These are phyloP conservation scores for Populus simonii DNA, from an alignment of 345 rosid species.

Conservation along the genomic window DNA sequence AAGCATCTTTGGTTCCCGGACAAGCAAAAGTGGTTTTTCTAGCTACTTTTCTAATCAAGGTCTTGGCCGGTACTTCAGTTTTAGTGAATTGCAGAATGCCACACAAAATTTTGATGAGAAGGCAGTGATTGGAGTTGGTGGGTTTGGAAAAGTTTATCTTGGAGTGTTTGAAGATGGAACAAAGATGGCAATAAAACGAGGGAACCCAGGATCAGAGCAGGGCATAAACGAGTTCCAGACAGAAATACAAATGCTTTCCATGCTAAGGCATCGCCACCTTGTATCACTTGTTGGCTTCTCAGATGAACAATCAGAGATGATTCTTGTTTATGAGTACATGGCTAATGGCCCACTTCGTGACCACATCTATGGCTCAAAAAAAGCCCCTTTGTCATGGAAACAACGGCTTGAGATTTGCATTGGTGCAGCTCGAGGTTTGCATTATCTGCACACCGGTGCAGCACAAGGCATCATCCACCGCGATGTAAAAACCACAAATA, in stretches of 20 bases:
- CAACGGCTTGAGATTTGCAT: constrained; percentile 79
- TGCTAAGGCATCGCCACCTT: constrained; percentile 75
- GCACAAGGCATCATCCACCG: constrained; percentile 80
- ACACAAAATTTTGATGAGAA: constrained; percentile 70
- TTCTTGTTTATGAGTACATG: constrained; percentile 87
- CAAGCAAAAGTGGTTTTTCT: constrained; percentile 51
- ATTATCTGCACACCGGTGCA: constrained; percentile 78
- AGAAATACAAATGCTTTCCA: constrained; percentile 82
- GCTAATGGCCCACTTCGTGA: constrained; percentile 79
- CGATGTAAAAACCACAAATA: constrained; percentile 82
- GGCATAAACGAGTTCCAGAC: constrained; percentile 86
- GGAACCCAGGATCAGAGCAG: constrained; percentile 63
- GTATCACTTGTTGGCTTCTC: constrained; percentile 80
- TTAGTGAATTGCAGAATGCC: constrained; percentile 58
- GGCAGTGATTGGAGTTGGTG: constrained; percentile 72
- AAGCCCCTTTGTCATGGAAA: constrained; percentile 66
- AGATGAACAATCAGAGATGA: constrained; percentile 75
- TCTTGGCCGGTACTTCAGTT: constrained; percentile 56
- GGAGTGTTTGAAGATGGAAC: constrained; percentile 67
- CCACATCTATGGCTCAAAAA: constrained; percentile 62
- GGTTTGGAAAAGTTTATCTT: constrained; percentile 77
- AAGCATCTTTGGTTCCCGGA: constrained; percentile 53
- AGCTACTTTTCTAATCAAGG: constrained; percentile 55
- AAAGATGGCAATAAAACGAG: constrained; percentile 66
- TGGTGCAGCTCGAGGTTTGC: constrained; percentile 76